Evolutionary conservation across 2,329 filamentous ascomycete species (phyloP), one percentile per base, ranked within the genome.

Genomic region (Alternaria solani): DNA sequence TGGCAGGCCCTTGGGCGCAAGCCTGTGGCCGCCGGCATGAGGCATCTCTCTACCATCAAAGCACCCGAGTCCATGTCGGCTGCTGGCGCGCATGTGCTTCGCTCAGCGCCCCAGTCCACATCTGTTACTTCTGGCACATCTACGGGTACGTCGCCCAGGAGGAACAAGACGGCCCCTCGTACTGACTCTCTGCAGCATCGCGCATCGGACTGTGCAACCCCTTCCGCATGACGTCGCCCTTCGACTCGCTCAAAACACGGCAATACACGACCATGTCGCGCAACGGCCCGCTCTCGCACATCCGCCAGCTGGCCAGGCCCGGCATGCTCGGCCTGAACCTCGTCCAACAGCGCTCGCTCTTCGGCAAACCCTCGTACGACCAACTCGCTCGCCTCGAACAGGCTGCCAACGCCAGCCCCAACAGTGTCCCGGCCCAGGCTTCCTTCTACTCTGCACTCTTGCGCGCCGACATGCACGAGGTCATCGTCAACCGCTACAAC

Each of bases 381-480:
- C 78, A 94, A 57, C 87, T 99, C 34, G 93, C 93, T 34, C 91
- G 92, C 67, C 86, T 94, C 69, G 95, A 99, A 81, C 91, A 94
- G 77, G 91, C 91, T 25, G 96, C 95, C 38, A 99, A 98, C 80
- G 91, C 93, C 79, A 96, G 97, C 72, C 93, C 95, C 1, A 87
- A 84, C 61, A 98, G 93, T 78, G 90, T 93, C 28, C 91, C 91
- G 43, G 89, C 93, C 20, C 95, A 99, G 78, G 95, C 94, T 77
- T 90, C 92, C 16, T 97, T 99, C 78, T 99, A 99, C 77, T 91
- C 94, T 75, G 90, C 94, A 46, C 87, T 99, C 14, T 85, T 97
- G 56, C 91, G 91, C 75, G 93, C 94, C 52, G 95, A 96, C 73
- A 94, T 97, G 91, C 92, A 94, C 18, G 90, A 93, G 52, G 96